Percentiles rank a stretch among this genome's conserved stretches.
These are phyloP conservation scores for Aspergillus texensis DNA, from an alignment of 2,329 filamentous ascomycete genomes.

Conservation along the genomic window DNA sequence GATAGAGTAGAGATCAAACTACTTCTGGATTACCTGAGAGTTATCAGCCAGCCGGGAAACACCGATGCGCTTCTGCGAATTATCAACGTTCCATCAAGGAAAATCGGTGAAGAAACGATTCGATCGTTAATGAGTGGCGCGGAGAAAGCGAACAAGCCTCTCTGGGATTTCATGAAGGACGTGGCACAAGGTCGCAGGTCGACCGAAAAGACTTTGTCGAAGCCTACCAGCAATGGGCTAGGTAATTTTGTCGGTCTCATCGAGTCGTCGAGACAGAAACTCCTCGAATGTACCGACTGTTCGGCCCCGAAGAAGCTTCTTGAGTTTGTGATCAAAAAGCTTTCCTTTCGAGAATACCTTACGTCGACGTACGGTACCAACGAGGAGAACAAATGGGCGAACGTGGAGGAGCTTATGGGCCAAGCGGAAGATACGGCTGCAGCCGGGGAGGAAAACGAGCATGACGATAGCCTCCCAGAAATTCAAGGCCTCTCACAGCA, in stretches of 20 bases:
- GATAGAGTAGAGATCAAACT: constrained; percentile 88
- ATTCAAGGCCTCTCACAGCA: constrained; percentile 73
- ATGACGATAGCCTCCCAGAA: constrained; percentile 59
- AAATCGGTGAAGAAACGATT: constrained; percentile 78
- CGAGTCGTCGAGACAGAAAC: constrained; percentile 57
- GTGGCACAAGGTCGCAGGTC: constrained; percentile 55
- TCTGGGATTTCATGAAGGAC: constrained; percentile 75
- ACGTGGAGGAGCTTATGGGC: constrained; percentile 82
- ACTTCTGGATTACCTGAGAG: constrained; percentile 82
- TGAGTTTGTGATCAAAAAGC: constrained; percentile 62
- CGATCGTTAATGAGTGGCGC: constrained; percentile 76
- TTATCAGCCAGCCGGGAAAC: constrained; percentile 81
- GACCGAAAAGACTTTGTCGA: constrained; percentile 58
- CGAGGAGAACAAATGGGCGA: constrained; percentile 79
- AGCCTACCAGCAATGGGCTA: constrained; percentile 60
- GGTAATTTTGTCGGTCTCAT: constrained; percentile 63
- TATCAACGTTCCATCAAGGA: constrained; percentile 80
- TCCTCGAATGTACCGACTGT: constrained; percentile 48
- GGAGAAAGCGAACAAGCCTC: constrained; percentile 65
- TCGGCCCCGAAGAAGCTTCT: constrained; percentile 53
- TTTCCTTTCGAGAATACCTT: constrained; percentile 75
- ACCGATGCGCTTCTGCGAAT: constrained; percentile 83
- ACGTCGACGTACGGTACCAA: constrained; percentile 72
- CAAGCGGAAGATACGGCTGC: constrained; percentile 72
- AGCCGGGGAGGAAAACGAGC: constrained; percentile 56